phyloP scores from a whole-genome alignment of 371 early-diverging fungal genomes.

The Mycotypha africana region DNA sequence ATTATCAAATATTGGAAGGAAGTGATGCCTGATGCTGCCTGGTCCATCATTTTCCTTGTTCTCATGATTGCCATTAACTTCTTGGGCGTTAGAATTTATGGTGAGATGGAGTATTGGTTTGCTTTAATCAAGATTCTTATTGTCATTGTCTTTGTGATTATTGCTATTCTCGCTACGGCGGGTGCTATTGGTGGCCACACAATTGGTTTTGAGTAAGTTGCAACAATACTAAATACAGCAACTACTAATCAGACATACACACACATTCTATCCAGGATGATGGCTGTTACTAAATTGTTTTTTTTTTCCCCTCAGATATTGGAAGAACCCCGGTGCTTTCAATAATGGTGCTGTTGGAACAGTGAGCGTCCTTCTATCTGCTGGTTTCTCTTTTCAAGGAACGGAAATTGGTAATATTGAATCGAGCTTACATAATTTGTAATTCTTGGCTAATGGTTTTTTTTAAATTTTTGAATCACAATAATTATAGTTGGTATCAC shows the following conservation, averaged over 20 bases:
- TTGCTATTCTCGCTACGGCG: conserved; percentile 54
- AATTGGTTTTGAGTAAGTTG: conserved; percentile 47
- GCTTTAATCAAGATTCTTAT: conserved; percentile 65
- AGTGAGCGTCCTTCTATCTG: conserved; percentile 64
- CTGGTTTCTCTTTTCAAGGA: conserved; percentile 83
- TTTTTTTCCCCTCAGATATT: conserved; percentile 43
- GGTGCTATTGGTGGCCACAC: conserved; percentile 59
- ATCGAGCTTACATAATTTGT: not conserved
- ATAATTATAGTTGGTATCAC: conserved; percentile 46
- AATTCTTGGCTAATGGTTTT: not conserved
- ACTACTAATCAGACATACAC: not conserved
- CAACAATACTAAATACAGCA: not conserved
- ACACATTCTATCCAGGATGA: too few relatives aligned
- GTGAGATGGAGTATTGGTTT: conserved; percentile 77
- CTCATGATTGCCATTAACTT: conserved; percentile 56
- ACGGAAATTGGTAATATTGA: conserved; percentile 54
- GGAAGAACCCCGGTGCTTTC: conserved; percentile 71
- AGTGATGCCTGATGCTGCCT: conserved; percentile 47
- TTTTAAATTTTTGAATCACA: not conserved
- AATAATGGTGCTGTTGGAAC: conserved; percentile 69
- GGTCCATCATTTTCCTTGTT: conserved; percentile 54
- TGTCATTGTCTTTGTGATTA: conserved; percentile 64
- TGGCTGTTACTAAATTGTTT: too few relatives aligned
- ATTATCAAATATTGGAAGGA: conserved; percentile 75
- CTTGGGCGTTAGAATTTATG: conserved; percentile 58